Percentiles rank a stretch among this genome's conserved stretches.
Evolutionary conservation across 2,329 filamentous ascomycete genomes (phyloP).

Genomic region (Colletotrichum tamarilloi): DNA sequence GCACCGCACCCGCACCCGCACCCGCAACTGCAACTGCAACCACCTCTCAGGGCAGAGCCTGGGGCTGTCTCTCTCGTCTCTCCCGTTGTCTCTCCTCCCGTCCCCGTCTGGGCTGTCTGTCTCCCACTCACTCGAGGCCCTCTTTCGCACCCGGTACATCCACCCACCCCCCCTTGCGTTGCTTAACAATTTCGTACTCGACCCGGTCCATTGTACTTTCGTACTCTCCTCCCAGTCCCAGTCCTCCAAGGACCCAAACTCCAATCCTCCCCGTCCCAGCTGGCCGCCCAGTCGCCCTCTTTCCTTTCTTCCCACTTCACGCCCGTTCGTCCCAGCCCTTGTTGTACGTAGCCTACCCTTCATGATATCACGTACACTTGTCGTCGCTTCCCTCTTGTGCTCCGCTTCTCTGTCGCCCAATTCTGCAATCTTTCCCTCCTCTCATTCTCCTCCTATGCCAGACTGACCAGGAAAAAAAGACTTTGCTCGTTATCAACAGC

Average conservation of each 20-base stretch:
- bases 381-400: constrained; percentile 20
- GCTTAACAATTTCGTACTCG: constrained; percentile 35
- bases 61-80: not conserved
- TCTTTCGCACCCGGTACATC: not conserved
- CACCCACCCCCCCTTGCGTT: not conserved
- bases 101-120: not conserved
- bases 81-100: not conserved
- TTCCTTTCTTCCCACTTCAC: constrained; percentile 24
- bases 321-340: constrained; percentile 35
- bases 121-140: not conserved
- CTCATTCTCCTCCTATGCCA: not conserved
- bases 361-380: constrained; percentile 32
- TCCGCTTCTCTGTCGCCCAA: constrained; percentile 16
- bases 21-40: not conserved
- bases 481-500: constrained; percentile 25
- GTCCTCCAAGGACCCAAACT: constrained; percentile 9
- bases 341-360: constrained; percentile 31
- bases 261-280: constrained; percentile 28
- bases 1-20: not conserved
- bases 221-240: not conserved
- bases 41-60: not conserved
- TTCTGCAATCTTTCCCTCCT: not conserved
- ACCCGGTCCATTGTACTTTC: constrained; percentile 11
- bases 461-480: constrained; percentile 14
- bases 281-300: constrained; percentile 9